Percentiles rank a stretch among this genome's conserved stretches.
Evolutionary conservation across 306 rosid species (phyloP).

Genomic region (Prosopis cineraria): DNA sequence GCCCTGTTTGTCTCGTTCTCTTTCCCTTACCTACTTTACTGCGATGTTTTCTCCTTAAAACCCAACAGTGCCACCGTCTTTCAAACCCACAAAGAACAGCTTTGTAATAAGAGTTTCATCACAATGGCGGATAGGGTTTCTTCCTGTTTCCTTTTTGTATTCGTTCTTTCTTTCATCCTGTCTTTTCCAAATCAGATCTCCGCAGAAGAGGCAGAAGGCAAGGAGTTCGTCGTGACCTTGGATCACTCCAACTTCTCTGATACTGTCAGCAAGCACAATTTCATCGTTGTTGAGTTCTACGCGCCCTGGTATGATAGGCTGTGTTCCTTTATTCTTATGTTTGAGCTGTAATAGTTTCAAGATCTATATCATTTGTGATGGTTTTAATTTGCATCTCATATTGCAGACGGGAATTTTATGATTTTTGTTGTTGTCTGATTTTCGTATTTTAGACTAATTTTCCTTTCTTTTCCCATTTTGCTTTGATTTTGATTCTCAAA

Average conservation of each 20-base stretch:
- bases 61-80: neutral
- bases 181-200: constrained; percentile 39
- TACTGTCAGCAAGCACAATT: constrained; percentile 67
- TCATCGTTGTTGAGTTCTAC: constrained; percentile 93
- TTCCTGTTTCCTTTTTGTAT: constrained; percentile 30
- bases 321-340: neutral
- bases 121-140: constrained; percentile 63
- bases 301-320: constrained; percentile 71
- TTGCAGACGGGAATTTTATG: neutral
- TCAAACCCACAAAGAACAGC: neutral
- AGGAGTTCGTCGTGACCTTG: constrained; percentile 84
- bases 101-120: neutral
- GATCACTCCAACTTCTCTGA: constrained; percentile 84
- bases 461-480: neutral
- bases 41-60: neutral
- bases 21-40: neutral
- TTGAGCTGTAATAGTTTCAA: neutral
- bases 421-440: neutral
- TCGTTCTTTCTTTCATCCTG: constrained; percentile 38
- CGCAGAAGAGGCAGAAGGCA: constrained; percentile 58
- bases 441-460: neutral
- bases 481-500: neutral
- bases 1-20: constrained; percentile 32
- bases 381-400: constrained; percentile 26
- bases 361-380: constrained; percentile 17